These are phyloP conservation scores for Lactarius evosmus DNA, from an alignment of 768 basidiomycete genomes.

Conservation along the genomic window DNA sequence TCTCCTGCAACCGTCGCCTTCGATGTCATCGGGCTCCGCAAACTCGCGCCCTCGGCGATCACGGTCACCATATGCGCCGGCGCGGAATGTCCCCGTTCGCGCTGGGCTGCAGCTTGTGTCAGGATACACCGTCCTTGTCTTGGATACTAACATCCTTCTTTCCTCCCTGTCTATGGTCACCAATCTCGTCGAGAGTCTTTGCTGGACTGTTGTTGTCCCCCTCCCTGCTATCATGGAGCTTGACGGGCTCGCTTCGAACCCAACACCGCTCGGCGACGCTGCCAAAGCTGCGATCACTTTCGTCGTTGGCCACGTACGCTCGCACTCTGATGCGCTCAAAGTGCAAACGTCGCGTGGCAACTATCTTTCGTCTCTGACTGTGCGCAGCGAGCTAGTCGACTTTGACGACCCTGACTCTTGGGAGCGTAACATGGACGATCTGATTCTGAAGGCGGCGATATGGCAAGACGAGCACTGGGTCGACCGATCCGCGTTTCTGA, in stretches of 20 bases:
- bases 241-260: slow-evolving; percentile 76
- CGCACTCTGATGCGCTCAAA: slow-evolving; percentile 77
- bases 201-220: slow-evolving; percentile 89
- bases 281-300: slow-evolving; percentile 73
- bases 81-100: slow-evolving; percentile 35
- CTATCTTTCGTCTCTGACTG: slow-evolving; percentile 76
- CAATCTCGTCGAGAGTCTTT: slow-evolving; percentile 70
- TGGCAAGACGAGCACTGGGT: slow-evolving; percentile 95
- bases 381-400: slow-evolving; percentile 83
- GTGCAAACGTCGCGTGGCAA: slow-evolving; percentile 95
- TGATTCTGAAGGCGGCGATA: slow-evolving; percentile 86
- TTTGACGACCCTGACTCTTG: slow-evolving; percentile 46
- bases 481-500: slow-evolving; percentile 75
- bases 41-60: slow-evolving; percentile 28
- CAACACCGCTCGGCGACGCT: slow-evolving; percentile 63
- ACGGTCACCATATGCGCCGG: slow-evolving; percentile 33
- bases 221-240: slow-evolving; percentile 96
- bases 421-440: slow-evolving; percentile 89
- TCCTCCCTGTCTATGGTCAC: slow-evolving; percentile 73
- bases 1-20: slow-evolving; percentile 49
- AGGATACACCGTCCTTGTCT: slow-evolving; percentile 86
- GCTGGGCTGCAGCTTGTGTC: slow-evolving; percentile 58
- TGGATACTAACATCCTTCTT: slow-evolving; percentile 94
- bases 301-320: slow-evolving; percentile 69
- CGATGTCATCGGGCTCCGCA: slow-evolving; percentile 30